Evolutionary conservation across 2,329 filamentous ascomycete genomes (phyloP), one percentile per base, ranked within the genome.

Genomic region (Ophiostoma novo-ulmi): DNA sequence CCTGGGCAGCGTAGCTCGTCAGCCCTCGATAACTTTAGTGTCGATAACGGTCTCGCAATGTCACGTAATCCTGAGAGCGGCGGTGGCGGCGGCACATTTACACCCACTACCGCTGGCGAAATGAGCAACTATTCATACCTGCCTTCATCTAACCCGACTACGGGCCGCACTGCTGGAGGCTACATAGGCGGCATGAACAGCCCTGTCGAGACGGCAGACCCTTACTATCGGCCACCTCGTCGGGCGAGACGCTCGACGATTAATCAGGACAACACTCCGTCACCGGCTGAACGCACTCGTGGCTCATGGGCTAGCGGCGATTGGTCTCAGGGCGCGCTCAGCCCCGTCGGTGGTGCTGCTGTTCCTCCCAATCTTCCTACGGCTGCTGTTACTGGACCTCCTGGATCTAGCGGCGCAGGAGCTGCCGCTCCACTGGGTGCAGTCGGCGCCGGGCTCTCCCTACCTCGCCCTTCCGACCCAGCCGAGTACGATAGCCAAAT

Each of bases 211-310:
- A 78, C 84, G 14, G 81, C 87, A 1, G 93, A 97, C 78, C 92
- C 92, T 0, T 98, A 95, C 77, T 98, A 97, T 78, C 89, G 94
- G 67, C 92, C 93, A 22, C 94, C 94, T 20, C 85, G 94, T 74
- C 84, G 88, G 70, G 86, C 90, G 55, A 76, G 78, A 41, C 74
- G 77, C 5, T 70, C 73, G 5, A 79, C 78, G 1, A 2, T 77
- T 1, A 78, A 89, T 26, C 39, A 76, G 2, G 78, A 89, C 36
- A 91, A 87, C 0, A 79, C 87, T n/a, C 79, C 79, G 71, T 78
- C 78, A 11, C 78, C 80, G 1, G 75, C 77, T 1, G 76, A 80
- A 48, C 77, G 76, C 67, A 75, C 78, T 8, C 79, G 78, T 13
- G 79, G 75, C 14, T 81, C 81, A 1, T 76, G 80, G 73, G 77